A percentile compares a stretch with the other conserved stretches of the same genome.
phyloP scores from a whole-genome alignment of 2,329 filamentous ascomycete species.

The Tolypocladium sp. region DNA sequence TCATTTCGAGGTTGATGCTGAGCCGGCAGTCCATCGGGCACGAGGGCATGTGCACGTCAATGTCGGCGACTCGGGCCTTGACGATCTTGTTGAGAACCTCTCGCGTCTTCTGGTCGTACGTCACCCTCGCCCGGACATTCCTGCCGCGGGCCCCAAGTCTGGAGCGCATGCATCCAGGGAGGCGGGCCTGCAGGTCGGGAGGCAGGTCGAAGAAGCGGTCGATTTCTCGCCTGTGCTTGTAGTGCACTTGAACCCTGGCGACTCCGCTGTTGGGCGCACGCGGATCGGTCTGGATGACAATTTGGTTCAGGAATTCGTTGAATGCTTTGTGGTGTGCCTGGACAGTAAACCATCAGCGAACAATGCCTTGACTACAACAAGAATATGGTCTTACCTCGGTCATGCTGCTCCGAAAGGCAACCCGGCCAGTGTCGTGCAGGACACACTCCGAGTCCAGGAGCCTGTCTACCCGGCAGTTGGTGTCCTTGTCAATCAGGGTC shows the following conservation, averaged over 20 bases:
- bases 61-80: constrained; percentile 78
- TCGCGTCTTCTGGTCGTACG: constrained; percentile 63
- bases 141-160: constrained; percentile 44
- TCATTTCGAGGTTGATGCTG: constrained; percentile 90
- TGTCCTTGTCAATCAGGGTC: constrained; percentile 65
- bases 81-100: constrained; percentile 74
- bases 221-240: constrained; percentile 72
- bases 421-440: constrained; percentile 48
- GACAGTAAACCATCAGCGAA: constrained; percentile 3
- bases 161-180: constrained; percentile 56
- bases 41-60: constrained; percentile 76
- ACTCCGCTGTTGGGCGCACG: constrained; percentile 35
- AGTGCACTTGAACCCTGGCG: constrained; percentile 57
- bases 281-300: constrained; percentile 50
- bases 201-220: constrained; percentile 80
- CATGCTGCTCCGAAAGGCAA: constrained; percentile 82
- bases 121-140: constrained; percentile 48
- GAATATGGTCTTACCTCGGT: constrained; percentile 55
- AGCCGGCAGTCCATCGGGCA: constrained; percentile 82
- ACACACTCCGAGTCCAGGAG: constrained; percentile 64
- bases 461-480: constrained; percentile 57
- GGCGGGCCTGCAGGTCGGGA: constrained; percentile 42
- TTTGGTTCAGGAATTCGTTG: constrained; percentile 75
- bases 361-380: neutral
- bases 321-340: constrained; percentile 72